These are phyloP conservation scores for Globisporangium recalcitrans DNA, from an alignment of 352 stramenopile genomes.

Conservation along the genomic window DNA sequence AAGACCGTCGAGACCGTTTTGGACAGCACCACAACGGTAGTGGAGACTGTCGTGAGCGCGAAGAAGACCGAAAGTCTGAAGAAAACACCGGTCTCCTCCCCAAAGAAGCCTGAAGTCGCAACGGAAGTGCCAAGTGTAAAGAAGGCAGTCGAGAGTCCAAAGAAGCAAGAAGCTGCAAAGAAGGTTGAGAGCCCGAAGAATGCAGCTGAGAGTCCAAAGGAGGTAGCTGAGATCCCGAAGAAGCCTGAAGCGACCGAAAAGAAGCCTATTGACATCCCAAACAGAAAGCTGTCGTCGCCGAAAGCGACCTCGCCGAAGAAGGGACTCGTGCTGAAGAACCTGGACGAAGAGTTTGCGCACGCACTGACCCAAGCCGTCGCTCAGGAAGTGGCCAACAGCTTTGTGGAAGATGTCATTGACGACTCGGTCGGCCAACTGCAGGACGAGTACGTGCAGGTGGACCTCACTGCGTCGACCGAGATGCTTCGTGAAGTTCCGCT, in stretches of 20 bases:
- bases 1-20: neutral
- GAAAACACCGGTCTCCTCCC: neutral
- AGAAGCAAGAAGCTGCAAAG: conserved; percentile 13
- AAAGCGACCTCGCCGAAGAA: conserved; percentile 14
- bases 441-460: conserved; percentile 67
- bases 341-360: conserved; percentile 27
- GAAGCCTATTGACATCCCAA: neutral
- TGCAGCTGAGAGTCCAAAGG: conserved; percentile 11
- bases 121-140: conserved; percentile 17
- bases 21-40: neutral
- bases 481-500: conserved; percentile 22
- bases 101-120: conserved; percentile 13
- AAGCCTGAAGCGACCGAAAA: conserved; percentile 1
- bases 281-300: conserved; percentile 3
- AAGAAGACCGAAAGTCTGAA: conserved; percentile 16
- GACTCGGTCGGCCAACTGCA: conserved; percentile 42
- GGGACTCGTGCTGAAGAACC: conserved; percentile 17
- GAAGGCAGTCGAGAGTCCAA: neutral
- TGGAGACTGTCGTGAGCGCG: neutral
- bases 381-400: conserved; percentile 31
- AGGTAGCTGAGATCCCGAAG: conserved; percentile 14
- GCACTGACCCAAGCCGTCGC: conserved; percentile 20
- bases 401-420: conserved; percentile 40
- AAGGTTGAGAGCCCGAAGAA: conserved; percentile 13
- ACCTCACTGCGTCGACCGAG: conserved; percentile 48